These are phyloP conservation scores for Podila epigama DNA, from an alignment of 192 early-diverging fungal species.

Conservation along the genomic window DNA sequence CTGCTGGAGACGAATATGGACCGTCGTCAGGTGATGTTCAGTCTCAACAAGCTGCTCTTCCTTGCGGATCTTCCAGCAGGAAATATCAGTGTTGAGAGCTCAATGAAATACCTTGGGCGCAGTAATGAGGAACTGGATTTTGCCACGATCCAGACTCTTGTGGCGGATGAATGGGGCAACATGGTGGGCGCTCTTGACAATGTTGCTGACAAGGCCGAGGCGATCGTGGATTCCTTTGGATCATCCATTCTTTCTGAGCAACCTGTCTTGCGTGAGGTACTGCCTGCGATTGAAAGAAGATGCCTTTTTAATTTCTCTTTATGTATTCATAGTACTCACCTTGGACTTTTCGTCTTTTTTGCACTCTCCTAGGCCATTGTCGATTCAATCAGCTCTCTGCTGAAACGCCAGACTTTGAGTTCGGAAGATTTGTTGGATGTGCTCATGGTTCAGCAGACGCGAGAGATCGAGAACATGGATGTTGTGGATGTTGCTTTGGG, in stretches of 20 bases:
- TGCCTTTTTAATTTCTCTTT: not conserved
- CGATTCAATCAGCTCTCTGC: not conserved
- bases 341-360: not conserved
- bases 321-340: not conserved
- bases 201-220: constrained; percentile 15
- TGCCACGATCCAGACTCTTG: constrained; percentile 20
- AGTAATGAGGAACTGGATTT: constrained; percentile 28
- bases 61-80: constrained; percentile 12
- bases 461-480: constrained; percentile 21
- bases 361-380: not conserved
- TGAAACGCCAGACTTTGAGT: constrained; percentile 16
- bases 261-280: constrained; percentile 14
- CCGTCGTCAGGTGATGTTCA: constrained; percentile 23
- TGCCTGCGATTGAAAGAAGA: not conserved
- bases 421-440: constrained; percentile 39
- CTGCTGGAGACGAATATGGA: constrained; percentile 27
- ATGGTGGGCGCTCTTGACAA: constrained; percentile 2
- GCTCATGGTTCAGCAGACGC: constrained; percentile 19
- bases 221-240: constrained; percentile 9
- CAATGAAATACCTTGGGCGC: constrained; percentile 17
- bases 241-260: constrained; percentile 14
- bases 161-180: constrained; percentile 23
- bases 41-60: constrained; percentile 37
- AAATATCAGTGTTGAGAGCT: not conserved
- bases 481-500: constrained; percentile 16